Conservation (phyloP, 1,284 basidiomycete species). For the Cerioporus squamosus region DNA sequence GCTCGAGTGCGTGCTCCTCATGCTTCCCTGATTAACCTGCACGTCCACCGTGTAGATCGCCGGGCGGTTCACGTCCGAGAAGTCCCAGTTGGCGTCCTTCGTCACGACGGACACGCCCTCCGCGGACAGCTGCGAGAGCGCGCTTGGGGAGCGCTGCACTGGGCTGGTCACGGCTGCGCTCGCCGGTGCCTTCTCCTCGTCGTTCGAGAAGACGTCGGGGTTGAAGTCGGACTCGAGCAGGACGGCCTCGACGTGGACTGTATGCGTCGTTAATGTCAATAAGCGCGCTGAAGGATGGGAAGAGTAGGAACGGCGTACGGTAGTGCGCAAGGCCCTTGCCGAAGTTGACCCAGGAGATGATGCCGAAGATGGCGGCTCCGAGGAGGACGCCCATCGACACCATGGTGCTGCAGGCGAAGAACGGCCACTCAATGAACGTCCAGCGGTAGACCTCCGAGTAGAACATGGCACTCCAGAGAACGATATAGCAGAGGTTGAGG, state of each 20-base stretch:
- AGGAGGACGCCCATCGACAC: conserved; percentile 51
- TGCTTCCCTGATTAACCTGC: conserved; percentile 7
- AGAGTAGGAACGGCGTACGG: conserved; percentile 36
- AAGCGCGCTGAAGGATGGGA: too few species aligned
- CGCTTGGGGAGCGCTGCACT: conserved; percentile 13
- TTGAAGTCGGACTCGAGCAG: conserved; percentile 49
- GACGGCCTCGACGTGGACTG: conserved; percentile 50
- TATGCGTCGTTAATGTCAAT: neutral
- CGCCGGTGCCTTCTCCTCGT: conserved; percentile 26
- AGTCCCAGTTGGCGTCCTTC: conserved; percentile 32
- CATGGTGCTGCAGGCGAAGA: conserved; percentile 51
- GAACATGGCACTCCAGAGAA: conserved; percentile 56
- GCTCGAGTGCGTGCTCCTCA: neutral
- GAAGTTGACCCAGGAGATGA: conserved; percentile 54
- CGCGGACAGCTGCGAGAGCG: conserved; percentile 14
- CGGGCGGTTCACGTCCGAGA: conserved; percentile 23
- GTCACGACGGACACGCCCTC: conserved; percentile 22
- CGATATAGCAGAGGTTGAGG: conserved; percentile 43
- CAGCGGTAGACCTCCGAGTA: conserved; percentile 56
- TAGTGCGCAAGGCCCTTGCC: conserved; percentile 55
- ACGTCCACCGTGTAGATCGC: conserved; percentile 31
- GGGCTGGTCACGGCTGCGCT: conserved; percentile 29
- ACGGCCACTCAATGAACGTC: conserved; percentile 61
- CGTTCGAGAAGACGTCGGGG: conserved; percentile 47
- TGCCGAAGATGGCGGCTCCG: conserved; percentile 47